Evolutionary conservation across 805 yeast species (phyloP), one percentile per base, ranked within the genome.

Genomic region (Yarrowia hollandica): DNA sequence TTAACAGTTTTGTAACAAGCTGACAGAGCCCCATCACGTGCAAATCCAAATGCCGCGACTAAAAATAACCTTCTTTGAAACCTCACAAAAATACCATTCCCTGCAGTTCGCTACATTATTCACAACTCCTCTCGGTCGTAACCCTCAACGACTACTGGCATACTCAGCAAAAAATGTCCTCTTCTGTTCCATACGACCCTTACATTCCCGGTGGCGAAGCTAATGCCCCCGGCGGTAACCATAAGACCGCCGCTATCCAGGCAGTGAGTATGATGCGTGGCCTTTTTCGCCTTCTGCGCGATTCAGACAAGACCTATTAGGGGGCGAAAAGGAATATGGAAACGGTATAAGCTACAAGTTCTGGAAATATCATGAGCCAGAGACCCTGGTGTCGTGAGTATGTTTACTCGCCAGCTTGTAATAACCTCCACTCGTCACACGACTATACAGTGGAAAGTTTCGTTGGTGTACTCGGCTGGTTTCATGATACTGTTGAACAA

Each of bases 181-280:
- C 90, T 19, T 81, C 89, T 35, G 86, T 82, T 52, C 95, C 96
- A 60, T 88, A 88, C 71, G 95, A 88, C 71, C 95, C 95, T 68
- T 88, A 85, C 68, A 83, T 85, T 63, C 92, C 92, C 55, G 80
- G 84, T 62, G 35, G 52, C 71, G 95, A 88, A 71, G 94, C 95
- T 68, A 88, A 85, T 68, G 83, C 85, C 63, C 92, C 92, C 55
- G 80, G 84, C 62, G 58, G 61, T 57, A 60, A 65, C 64, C 61
- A 39, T 65, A 81, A 85, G 67, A 84, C 94, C 31, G 94, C 94
- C 18, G 90, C 90, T 63, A 82, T 88, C 70, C 91, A 88, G 73
- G 90, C 91, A 41, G 87, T 83, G 78, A 64, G 86, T 82, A 22
- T 60, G 38, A 37, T 38, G 18, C 39, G 55, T 31, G 22, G 23